Conservation (phyloP, 1,284 basidiomycete genomes). For the Microstroma glucosiphilum region DNA sequence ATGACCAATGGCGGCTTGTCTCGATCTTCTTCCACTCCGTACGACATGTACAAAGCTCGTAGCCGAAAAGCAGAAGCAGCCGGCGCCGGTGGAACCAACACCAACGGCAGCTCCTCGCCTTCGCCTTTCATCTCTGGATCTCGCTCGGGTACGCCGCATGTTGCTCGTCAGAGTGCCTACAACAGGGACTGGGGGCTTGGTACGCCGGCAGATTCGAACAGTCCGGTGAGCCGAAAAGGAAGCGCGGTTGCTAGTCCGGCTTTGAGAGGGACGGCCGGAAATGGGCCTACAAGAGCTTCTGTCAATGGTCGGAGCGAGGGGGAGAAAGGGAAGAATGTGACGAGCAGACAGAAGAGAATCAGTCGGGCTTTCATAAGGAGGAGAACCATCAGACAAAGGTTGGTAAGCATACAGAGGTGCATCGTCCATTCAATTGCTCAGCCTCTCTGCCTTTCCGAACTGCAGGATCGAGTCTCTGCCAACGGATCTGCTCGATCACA, state of each 20-base stretch:
- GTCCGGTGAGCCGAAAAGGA: neutral
- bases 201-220: neutral
- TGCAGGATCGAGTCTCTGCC: conserved; percentile 11
- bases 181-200: no score
- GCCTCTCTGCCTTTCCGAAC: neutral
- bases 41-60: conserved; percentile 8
- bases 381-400: conserved; percentile 11
- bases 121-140: neutral
- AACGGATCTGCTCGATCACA: conserved; percentile 5
- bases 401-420: neutral
- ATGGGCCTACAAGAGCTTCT: neutral
- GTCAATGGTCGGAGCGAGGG: neutral
- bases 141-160: no score
- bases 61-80: neutral
- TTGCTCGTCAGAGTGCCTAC: no score
- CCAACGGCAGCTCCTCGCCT: neutral
- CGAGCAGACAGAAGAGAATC: neutral
- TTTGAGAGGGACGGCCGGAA: neutral
- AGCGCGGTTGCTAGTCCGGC: neutral
- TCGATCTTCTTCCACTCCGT: conserved; percentile 8
- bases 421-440: neutral
- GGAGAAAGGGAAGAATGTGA: neutral
- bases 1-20: no score
- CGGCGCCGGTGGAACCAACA: neutral
- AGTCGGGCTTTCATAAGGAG: conserved; percentile 9